phyloP scores from a whole-genome alignment of 805 yeast genomes.

The Ogataea trehalophila region DNA sequence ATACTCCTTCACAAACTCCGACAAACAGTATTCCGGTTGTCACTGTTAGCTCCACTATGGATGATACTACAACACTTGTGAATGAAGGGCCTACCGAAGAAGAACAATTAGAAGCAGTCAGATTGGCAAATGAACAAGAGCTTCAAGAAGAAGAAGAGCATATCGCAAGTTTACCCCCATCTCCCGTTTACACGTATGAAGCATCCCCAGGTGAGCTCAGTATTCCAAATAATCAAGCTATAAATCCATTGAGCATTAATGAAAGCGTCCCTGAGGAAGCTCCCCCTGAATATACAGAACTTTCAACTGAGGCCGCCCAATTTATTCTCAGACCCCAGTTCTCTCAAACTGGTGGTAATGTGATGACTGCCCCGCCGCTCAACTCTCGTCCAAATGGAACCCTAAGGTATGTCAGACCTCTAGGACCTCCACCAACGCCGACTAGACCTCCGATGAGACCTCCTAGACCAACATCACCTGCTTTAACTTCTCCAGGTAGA shows the following conservation, averaged over 20 bases:
- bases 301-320: constrained; percentile 22
- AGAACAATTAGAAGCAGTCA: not conserved
- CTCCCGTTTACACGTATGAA: constrained; percentile 26
- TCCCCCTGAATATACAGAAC: constrained; percentile 35
- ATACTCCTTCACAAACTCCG: too few species aligned
- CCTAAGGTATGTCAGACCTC: constrained; percentile 6
- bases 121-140: constrained; percentile 1
- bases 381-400: constrained; percentile 10
- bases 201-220: constrained; percentile 24
- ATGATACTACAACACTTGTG: too few species aligned
- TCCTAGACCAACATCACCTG: not conserved
- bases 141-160: constrained; percentile 18
- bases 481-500: constrained; percentile 2
- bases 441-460: not conserved
- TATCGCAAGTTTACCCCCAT: constrained; percentile 24
- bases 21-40: too few species aligned
- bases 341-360: constrained; percentile 26
- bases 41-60: too few species aligned
- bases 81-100: not conserved
- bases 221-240: constrained; percentile 24
- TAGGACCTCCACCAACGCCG: constrained; percentile 11
- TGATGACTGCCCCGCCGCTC: constrained; percentile 10
- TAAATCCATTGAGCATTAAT: constrained; percentile 22
- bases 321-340: constrained; percentile 22
- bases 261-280: constrained; percentile 25